Conservation (phyloP, 2,329 filamentous ascomycete species). For the Trichoderma breve region DNA sequence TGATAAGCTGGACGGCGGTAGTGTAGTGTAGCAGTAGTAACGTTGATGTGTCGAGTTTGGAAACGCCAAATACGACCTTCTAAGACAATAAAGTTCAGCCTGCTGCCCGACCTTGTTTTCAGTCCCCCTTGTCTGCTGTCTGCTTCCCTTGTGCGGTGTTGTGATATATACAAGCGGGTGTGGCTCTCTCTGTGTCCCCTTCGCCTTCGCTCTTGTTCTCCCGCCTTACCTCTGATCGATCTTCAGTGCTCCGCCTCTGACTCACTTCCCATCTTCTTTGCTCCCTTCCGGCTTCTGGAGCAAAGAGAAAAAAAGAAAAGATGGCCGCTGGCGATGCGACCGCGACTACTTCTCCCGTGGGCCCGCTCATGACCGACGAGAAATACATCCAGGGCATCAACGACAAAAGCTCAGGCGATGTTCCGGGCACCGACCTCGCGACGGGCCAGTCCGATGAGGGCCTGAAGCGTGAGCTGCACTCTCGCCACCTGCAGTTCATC, state of each 20-base stretch:
- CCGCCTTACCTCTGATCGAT: background rate
- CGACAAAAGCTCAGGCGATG: conserved; percentile 26
- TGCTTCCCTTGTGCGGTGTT: background rate
- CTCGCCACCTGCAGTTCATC: conserved; percentile 50
- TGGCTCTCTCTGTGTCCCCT: background rate
- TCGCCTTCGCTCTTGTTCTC: background rate
- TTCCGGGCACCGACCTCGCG: conserved; percentile 35
- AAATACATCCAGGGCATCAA: conserved; percentile 31
- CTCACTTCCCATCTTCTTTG: background rate
- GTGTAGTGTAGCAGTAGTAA: conserved; percentile 18
- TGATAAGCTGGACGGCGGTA: conserved; percentile 15
- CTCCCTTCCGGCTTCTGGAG: background rate
- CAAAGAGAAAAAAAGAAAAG: background rate
- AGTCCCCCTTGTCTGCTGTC: background rate
- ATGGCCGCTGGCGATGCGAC: conserved; percentile 20
- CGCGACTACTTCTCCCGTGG: background rate
- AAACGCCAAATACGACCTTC: background rate
- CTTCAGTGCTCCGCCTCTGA: background rate
- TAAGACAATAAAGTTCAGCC: conserved; percentile 2
- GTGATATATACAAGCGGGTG: background rate
- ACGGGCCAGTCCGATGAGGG: conserved; percentile 35
- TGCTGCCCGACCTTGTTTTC: background rate
- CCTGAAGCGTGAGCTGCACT: conserved; percentile 38
- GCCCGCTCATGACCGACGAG: conserved; percentile 26
- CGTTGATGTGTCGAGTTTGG: conserved; percentile 17